These are phyloP conservation scores for Neofusicoccum laricinum DNA, from an alignment of 2,329 filamentous ascomycete species.

Conservation along the genomic window DNA sequence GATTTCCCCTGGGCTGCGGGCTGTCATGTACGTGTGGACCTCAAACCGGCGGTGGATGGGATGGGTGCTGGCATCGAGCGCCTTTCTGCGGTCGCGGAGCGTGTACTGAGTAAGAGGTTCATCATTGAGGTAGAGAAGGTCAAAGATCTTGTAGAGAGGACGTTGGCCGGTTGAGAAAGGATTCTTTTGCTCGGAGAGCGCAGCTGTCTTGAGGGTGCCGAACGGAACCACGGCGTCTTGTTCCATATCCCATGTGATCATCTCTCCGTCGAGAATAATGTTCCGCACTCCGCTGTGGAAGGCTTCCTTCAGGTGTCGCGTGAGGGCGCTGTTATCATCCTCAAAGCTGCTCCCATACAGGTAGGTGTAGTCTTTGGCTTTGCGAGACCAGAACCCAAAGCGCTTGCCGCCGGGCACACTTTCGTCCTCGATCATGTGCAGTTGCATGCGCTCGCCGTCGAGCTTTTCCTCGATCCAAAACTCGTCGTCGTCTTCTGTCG, in stretches of 20 bases:
- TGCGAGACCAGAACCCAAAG: slow-evolving; percentile 92
- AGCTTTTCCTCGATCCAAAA: slow-evolving; percentile 99
- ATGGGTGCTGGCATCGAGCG: slow-evolving; percentile 68
- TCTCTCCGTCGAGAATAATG: slow-evolving; percentile 92
- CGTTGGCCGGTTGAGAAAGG: slow-evolving; percentile 64
- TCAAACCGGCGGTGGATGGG: slow-evolving; percentile 75
- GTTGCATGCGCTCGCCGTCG: slow-evolving; percentile 94
- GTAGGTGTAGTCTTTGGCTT: slow-evolving; percentile 94
- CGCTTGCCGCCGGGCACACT: slow-evolving; percentile 63
- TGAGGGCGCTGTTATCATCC: slow-evolving; percentile 74
- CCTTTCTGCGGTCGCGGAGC: slow-evolving; percentile 73
- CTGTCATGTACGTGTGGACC: slow-evolving; percentile 69
- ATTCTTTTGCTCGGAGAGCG: slow-evolving; percentile 74
- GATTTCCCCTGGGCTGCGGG: slow-evolving; percentile 67
- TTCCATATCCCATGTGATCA: slow-evolving; percentile 96
- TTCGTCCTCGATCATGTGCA: slow-evolving; percentile 81
- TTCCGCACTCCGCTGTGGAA: slow-evolving; percentile 77
- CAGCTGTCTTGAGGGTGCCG: slow-evolving; percentile 89
- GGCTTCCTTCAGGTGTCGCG: slow-evolving; percentile 72
- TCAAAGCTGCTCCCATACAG: slow-evolving; percentile 78
- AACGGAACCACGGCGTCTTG: slow-evolving; percentile 83
- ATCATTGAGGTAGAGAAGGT: slow-evolving; percentile 86
- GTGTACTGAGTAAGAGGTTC: slow-evolving; percentile 76
- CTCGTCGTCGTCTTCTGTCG: slow-evolving; percentile 66
- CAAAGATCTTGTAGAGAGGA: slow-evolving; percentile 82